Conservation (phyloP, 345 rosid species). For the Bruguiera sexangula region DNA sequence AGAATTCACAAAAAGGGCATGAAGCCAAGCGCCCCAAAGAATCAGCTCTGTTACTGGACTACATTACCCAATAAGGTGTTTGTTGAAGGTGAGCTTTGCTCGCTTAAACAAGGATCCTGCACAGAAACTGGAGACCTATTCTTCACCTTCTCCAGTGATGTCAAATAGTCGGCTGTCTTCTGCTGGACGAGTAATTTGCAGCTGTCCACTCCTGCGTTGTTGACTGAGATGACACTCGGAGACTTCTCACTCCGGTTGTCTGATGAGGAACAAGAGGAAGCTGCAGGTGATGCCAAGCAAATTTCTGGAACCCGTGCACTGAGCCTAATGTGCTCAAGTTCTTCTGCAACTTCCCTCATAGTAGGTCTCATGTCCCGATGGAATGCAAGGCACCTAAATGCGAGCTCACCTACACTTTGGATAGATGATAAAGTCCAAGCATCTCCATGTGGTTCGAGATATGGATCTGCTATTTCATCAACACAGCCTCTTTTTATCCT, state of each 20-base stretch:
- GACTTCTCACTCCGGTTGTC: slow-evolving; percentile 46
- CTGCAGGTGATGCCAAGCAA: slow-evolving; percentile 45
- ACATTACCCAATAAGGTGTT: slow-evolving; percentile 61
- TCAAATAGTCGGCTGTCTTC: slow-evolving; percentile 33
- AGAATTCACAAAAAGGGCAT: slow-evolving; percentile 6
- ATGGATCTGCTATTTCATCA: slow-evolving; percentile 78
- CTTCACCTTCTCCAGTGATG: slow-evolving; percentile 40
- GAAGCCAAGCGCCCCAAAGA: slow-evolving; percentile 2
- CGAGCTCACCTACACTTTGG: slow-evolving; percentile 73
- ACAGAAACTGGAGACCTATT: slow-evolving; percentile 66
- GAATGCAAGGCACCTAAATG: slow-evolving; percentile 87
- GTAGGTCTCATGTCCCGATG: slow-evolving; percentile 91
- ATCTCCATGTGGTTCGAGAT: slow-evolving; percentile 58
- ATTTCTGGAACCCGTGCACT: slow-evolving; percentile 61
- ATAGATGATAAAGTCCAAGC: slow-evolving; percentile 90
- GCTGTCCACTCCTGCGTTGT: slow-evolving; percentile 37
- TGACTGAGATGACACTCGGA: slow-evolving; percentile 24
- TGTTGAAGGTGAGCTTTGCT: slow-evolving; percentile 78
- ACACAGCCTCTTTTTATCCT: slow-evolving; percentile 81
- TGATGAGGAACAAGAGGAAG: slow-evolving; percentile 45
- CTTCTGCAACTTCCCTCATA: slow-evolving; percentile 85
- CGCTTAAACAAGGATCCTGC: slow-evolving; percentile 77
- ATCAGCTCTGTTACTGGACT: slow-evolving; percentile 35
- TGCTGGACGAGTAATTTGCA: slow-evolving; percentile 31
- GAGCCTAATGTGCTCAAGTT: slow-evolving; percentile 67